Percentiles rank a stretch among this genome's conserved stretches.
These are phyloP conservation scores for Alternaria burnsii DNA, from an alignment of 2,329 filamentous ascomycete genomes.

Conservation along the genomic window DNA sequence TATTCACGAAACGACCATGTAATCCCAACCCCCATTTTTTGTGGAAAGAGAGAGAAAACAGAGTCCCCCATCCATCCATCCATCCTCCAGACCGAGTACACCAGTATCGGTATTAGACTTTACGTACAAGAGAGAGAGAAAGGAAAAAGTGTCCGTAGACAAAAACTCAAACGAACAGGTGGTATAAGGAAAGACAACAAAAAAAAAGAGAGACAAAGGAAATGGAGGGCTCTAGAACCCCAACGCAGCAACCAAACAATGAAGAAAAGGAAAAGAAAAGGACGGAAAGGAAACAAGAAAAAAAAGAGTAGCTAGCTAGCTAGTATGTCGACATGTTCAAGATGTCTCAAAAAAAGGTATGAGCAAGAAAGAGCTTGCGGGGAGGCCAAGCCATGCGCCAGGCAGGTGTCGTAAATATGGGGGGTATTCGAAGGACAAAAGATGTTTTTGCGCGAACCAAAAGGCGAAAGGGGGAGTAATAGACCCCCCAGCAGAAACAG, in stretches of 20 bases:
- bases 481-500: too few species aligned
- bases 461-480: slow-evolving; percentile 8
- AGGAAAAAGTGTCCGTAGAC: neutral
- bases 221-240: neutral
- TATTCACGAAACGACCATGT: too few species aligned
- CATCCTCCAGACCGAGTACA: neutral
- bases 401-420: neutral
- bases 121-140: neutral
- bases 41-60: neutral
- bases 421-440: neutral
- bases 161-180: neutral
- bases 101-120: neutral
- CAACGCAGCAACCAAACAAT: too few species aligned
- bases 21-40: neutral
- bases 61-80: neutral
- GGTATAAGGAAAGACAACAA: neutral
- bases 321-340: neutral
- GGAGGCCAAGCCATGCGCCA: neutral
- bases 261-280: neutral
- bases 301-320: neutral
- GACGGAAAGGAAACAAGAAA: neutral
- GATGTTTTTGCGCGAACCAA: neutral
- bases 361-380: neutral
- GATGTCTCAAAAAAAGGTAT: neutral
- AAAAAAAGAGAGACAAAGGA: neutral